Base-by-base conservation (phyloP, 2,329 filamentous ascomycete genomes). In the Apiospora rasikravindrae region DNA sequence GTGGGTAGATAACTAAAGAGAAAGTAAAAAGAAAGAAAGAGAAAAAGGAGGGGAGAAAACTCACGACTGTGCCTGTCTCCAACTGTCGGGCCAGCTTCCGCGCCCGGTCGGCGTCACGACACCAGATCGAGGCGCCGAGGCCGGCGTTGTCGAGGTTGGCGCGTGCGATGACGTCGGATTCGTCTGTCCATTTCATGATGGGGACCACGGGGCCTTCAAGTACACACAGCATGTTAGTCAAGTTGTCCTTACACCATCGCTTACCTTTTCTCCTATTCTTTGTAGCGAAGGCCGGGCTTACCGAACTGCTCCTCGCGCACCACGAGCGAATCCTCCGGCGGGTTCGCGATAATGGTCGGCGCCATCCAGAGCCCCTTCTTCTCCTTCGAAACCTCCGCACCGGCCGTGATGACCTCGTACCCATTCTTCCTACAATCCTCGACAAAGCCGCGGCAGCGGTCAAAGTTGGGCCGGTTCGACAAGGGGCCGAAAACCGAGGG, bases 61-160 rank as follows among this genome's bases (percentile, higher is more conserved):
- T 40, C 44, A 69, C 68, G 0, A 92, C 87, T 14, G 82, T 86
- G 0, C 90, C 90, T 0, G 88, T 86, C 75, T 90, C 86, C 14
- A 92, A 78, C 67, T 85, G 83, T 40, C 84, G 78, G 0, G 88
- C 89, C 57, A 92, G 86, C 4, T 82, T 81, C 44, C 84, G 83
- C 0, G 88, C 90, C 4, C 84, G 81, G 0, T 80, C 80, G 1
- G 88, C 71, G 72, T 92, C 88, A 22, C 82, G 84, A 22, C 84
- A 87, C 83, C 89, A 92, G 0, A 92, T 85, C 0, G 88, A 89
- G 70, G 92, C 93, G 77, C 98, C 95, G 76, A 93, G 95, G 76
- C 97, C 89, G 13, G 88, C 86, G 80, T 95, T 96, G 88, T 99
- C 98, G 87, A 96, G 98, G 82, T 97, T 97, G 71, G 94, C 89